Conservation (phyloP, 1,284 basidiomycete genomes). For the Clitocybe nebularis region DNA sequence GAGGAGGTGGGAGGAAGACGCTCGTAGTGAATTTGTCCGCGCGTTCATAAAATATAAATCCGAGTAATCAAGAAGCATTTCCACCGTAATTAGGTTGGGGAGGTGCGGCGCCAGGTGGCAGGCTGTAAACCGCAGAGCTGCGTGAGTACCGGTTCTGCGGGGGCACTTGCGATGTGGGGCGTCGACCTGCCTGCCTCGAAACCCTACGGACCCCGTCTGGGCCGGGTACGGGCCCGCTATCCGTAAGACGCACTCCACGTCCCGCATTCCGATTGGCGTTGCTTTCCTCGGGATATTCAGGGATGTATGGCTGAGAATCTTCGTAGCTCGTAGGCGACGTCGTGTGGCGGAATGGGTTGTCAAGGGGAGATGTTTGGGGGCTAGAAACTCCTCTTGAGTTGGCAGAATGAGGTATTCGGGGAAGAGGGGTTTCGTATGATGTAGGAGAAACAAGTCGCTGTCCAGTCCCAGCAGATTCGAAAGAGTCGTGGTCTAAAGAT, state of each 20-base stretch:
- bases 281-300: constrained; percentile 16
- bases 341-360: constrained; percentile 35
- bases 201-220: constrained; percentile 74
- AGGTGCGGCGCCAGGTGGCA: constrained; percentile 74
- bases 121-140: constrained; percentile 41
- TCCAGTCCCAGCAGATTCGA: constrained; percentile 29
- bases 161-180: constrained; percentile 58
- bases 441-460: constrained; percentile 28
- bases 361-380: constrained; percentile 19
- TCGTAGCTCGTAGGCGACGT: constrained; percentile 30
- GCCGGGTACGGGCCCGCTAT: constrained; percentile 75
- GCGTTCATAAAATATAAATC: background rate
- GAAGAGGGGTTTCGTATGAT: constrained; percentile 25
- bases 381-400: constrained; percentile 17
- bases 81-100: constrained; percentile 43
- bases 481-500: constrained; percentile 37
- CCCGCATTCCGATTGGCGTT: constrained; percentile 19
- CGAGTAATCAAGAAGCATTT: background rate
- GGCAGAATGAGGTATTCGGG: constrained; percentile 14
- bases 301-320: constrained; percentile 21
- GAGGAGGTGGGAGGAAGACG: no score
- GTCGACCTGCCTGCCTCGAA: constrained; percentile 46
- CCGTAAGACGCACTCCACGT: constrained; percentile 72
- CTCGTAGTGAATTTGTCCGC: constrained; percentile 2
- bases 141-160: constrained; percentile 67